phyloP scores from a whole-genome alignment of 2,329 filamentous ascomycete species.

The Parastagonospora nodorum region DNA sequence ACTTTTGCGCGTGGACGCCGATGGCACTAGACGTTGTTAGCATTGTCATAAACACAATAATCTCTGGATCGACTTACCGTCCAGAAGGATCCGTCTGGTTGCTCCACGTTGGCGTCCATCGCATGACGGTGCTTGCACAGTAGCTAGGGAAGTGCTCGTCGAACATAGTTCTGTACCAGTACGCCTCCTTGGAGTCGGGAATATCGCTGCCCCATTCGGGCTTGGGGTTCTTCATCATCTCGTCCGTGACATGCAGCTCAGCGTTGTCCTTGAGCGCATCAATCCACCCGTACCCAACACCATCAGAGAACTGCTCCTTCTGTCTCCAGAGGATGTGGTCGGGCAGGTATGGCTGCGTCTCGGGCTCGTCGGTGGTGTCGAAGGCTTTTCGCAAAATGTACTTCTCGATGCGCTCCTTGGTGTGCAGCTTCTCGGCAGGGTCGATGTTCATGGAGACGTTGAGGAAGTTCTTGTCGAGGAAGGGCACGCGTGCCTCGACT shows the following conservation, averaged over 20 bases:
- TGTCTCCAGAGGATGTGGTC: constrained; percentile 96
- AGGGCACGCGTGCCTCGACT: constrained; percentile 94
- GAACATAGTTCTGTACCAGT: constrained; percentile 98
- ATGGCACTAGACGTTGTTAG: constrained; percentile 32
- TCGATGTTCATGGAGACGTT: constrained; percentile 93
- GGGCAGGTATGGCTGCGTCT: constrained; percentile 83
- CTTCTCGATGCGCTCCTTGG: constrained; percentile 87
- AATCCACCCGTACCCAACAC: constrained; percentile 99
- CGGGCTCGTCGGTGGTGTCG: constrained; percentile 86
- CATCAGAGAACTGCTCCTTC: constrained; percentile 99
- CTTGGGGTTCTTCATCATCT: constrained; percentile 99
- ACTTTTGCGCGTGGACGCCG: constrained; percentile 42
- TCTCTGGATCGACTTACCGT: constrained; percentile 60
- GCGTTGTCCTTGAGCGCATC: constrained; percentile 95
- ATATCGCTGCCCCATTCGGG: constrained; percentile 92
- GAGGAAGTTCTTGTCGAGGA: constrained; percentile 97
- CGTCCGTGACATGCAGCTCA: constrained; percentile 86
- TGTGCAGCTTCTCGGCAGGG: constrained; percentile 86
- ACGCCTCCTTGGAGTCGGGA: constrained; percentile 96
- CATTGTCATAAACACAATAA: too few species aligned
- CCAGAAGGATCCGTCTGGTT: constrained; percentile 95
- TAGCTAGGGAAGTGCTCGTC: constrained; percentile 96
- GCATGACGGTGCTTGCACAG: constrained; percentile 90
- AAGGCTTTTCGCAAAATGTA: constrained; percentile 98
- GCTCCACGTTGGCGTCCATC: constrained; percentile 97